Evolutionary conservation across 805 yeast species (phyloP), one percentile per base, ranked within the genome.

Genomic region (Ogataea ramenticola): DNA sequence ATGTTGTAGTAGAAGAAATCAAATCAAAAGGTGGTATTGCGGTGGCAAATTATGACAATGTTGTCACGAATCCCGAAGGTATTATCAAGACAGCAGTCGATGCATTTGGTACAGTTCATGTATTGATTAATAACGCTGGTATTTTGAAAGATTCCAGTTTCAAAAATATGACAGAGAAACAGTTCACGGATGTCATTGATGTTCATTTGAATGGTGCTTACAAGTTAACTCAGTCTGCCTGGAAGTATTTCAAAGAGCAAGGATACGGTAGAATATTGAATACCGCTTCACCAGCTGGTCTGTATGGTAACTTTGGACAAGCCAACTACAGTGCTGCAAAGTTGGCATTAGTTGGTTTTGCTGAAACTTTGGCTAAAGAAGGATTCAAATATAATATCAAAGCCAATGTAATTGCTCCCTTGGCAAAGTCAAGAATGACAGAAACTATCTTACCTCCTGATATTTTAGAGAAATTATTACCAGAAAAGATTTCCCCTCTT

Each of bases 221-320:
- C 67, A 80, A 79, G 67, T 79, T 86, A 43, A 81, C 96, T 38
- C 75, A 76, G 54, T 90, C 95, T 20, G 96, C 96, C 34, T 91
- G 98, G 98, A 89, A 91, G 9, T 73, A 84, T 60, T 78, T 91
- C 71, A 79, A 79, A 61, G 67, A 85, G 51, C 97, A 93, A 65
- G 77, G 79, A 48, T 91, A 72, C 59, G 99, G 99, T 51, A 76
- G 98, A 55, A 75, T 91, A 54, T 67, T 91, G 56, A 90, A 88
- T 74, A 90, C 97, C n/a, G 80, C 96, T 24, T 89, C 96, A 4
- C 96, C 98, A 4, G 98, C 98, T 31, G 99, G 99, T 20, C 73
- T 91, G 51, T 91, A 84, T 62, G 99, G 99, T 49, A 89, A 89
- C 68, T 91, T 90, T 67, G 99, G 99, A 41, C 99, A 91, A 68